Evolutionary conservation across 345 rosid species (phyloP), one percentile per base, ranked within the genome.

Genomic region (Citrus sp.): DNA sequence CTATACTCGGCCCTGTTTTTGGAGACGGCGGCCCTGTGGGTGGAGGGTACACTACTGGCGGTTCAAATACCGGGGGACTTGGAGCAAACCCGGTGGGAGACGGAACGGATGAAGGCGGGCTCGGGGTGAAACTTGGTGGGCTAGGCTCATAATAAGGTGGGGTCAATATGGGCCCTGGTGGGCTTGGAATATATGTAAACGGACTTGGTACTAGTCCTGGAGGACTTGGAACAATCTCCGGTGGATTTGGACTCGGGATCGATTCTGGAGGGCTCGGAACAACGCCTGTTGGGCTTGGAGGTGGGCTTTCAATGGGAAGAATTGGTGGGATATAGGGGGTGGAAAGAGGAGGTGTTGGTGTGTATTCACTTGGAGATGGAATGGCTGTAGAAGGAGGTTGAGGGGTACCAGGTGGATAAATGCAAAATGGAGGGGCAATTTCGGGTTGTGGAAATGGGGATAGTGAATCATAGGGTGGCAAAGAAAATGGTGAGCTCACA

Each of bases 11-110:
- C 22, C 78, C 75, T 27, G 16, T 63, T 0, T 35, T 77, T 0
- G 97, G 88, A 63, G 97, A 82, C 1, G 97, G 93, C 10, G 93
- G 97, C 61, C n/a, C 87, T 30, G 84, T 84, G 0, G 98, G 98
- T 0, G 98, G 96, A 0, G 99, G 99, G 80, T 72, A 94, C 22
- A 96, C 91, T 2, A 92, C 66, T 0, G 98, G 98, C 2, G 99
- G 99, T 16, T 73, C 79, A 80, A 94, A 90, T 1, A 82, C 77
- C 0, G 88, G 78, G 4, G 95, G 95, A 38, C 86, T 85, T 2
- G 95, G 89, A 46, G 68, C 58, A 18, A 73, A 77, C 8, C 82
- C 89, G 34, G 78, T 75, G 7, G 94, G 88, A 24, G 89, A 49
- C 46, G 87, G 90, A 27, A 72, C 10, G 21, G 28, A 78, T 6